Evolutionary conservation across 257 asterid species (phyloP).

Genomic region (Ligustrum vulgare): DNA sequence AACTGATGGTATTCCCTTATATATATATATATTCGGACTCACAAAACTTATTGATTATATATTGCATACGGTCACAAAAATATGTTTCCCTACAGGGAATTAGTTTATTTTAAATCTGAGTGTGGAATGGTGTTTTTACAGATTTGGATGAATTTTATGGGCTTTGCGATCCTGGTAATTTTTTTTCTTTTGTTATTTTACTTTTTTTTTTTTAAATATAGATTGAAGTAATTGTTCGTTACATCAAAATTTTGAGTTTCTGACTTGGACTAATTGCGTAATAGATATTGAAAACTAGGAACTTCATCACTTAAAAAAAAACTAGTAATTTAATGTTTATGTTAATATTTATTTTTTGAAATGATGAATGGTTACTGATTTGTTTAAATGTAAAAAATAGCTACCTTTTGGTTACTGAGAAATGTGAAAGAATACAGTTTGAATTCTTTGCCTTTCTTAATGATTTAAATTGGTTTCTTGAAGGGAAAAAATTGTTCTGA

Average conservation of each 20-base stretch:
- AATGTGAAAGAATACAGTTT: too few relatives aligned
- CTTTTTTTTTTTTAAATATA: conserved; percentile 6
- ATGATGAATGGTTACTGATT: neutral
- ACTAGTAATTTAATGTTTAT: neutral
- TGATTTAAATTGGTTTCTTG: neutral
- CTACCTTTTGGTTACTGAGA: neutral
- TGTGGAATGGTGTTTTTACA: conserved; percentile 27
- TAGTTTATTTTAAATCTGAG: neutral
- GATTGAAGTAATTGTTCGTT: neutral
- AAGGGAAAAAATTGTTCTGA: neutral
- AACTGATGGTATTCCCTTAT: conserved; percentile 49
- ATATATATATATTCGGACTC: neutral
- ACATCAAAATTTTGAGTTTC: neutral
- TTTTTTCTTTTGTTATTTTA: conserved; percentile 20
- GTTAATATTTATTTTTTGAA: neutral
- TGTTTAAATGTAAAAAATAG: too few relatives aligned
- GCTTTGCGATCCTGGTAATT: conserved; percentile 92
- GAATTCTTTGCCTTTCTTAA: neutral
- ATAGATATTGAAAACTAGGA: neutral
- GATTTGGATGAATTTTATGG: conserved; percentile 91
- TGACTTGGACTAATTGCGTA: neutral
- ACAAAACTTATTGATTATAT: neutral
- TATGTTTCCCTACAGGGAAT: neutral
- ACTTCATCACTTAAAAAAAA: neutral
- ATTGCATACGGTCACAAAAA: neutral